These are phyloP conservation scores for Gastrolobium villosum DNA, from an alignment of 306 rosid genomes.

Conservation along the genomic window DNA sequence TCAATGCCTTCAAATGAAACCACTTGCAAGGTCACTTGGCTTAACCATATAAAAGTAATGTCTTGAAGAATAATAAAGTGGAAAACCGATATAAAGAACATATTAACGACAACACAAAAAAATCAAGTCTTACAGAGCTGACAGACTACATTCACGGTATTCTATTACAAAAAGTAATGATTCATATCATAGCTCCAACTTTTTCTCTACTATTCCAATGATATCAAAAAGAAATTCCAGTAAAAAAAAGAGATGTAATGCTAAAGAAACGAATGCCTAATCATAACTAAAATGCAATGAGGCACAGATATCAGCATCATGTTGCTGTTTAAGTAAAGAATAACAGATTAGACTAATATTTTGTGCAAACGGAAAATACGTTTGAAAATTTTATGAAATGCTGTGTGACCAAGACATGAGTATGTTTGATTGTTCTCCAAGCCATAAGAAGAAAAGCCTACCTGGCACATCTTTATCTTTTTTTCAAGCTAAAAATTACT, in stretches of 20 bases:
- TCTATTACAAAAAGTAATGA: not conserved
- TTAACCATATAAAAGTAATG: constrained; percentile 44
- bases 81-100: constrained; percentile 4
- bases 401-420: constrained; percentile 3
- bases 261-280: constrained; percentile 19
- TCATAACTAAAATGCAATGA: constrained; percentile 4
- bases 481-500: too few relatives aligned
- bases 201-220: constrained; percentile 15
- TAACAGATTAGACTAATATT: constrained; percentile 12
- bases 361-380: not conserved
- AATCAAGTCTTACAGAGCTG: not conserved
- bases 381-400: not conserved
- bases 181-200: constrained; percentile 5
- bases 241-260: not conserved
- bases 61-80: constrained; percentile 29
- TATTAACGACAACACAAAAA: constrained; percentile 10
- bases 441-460: not conserved
- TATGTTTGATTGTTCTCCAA: not conserved
- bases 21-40: constrained; percentile 60
- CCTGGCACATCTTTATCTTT: too few relatives aligned
- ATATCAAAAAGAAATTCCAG: not conserved
- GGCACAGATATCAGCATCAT: constrained; percentile 13
- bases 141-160: constrained; percentile 22
- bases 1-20: constrained; percentile 45
- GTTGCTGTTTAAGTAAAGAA: not conserved